Evolutionary conservation across 2,329 filamentous ascomycete genomes (phyloP), one percentile per base, ranked within the genome.

Genomic region (Xylaria sp.): DNA sequence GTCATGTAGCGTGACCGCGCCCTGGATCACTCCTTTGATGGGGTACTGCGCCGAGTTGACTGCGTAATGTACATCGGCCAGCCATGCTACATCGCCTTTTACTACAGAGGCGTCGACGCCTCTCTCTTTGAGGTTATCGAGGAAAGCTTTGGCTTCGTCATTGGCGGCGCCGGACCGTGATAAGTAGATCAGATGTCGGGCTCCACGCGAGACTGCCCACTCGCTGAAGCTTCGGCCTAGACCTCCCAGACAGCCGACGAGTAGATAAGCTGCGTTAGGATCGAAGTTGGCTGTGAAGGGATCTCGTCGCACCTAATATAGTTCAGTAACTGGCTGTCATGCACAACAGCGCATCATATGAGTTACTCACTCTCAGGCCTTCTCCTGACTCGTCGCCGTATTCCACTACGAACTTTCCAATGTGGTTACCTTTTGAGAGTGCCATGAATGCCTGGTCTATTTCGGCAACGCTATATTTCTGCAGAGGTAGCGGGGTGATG

Each of bases 11-110:
- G 57, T 51, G 2, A 65, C 27, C 1, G 62, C 62, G 9, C 22
- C 58, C 9, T 66, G 63, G 5, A 66, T 20, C 1, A 66, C 36
- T 3, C 63, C 58, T 29, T 57, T 61, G 44, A 61, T 53, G 9
- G 55, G 49, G 6, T 42, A 38, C 27, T 44, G 15, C 13, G 31
- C 25, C 5, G 31, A 29, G 1, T 17, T 6, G 1, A 63, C 51
- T 2, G 53, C 61, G 2, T 33, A n/a, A 13, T 51, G 31, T 22
- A 58, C 61, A 11, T 58, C 54, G 15, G 53, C 61, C 11, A 63
- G 61, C 9, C 29, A 57, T 20, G 61, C 13, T 2, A 63, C 61
- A 11, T 63, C 61, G 0, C 53, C 61, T 25, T 33, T 58, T 2
- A 58, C 45, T 5, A 63, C 54, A 5, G 45, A 42, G 2, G 36